These are phyloP conservation scores for Erucastrum elatum DNA, from an alignment of 345 rosid genomes.

Conservation along the genomic window DNA sequence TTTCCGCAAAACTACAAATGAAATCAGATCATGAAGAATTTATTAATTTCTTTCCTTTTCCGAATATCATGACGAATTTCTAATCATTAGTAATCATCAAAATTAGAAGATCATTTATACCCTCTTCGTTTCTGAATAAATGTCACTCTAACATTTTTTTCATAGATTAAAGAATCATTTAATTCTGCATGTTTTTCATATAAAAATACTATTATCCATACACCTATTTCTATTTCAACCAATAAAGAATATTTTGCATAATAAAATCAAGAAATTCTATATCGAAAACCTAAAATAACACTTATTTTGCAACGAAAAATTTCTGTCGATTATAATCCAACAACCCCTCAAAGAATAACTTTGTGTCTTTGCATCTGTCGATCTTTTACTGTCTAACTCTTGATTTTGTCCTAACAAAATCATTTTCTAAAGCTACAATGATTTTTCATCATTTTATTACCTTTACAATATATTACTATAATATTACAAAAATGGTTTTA, in stretches of 20 bases:
- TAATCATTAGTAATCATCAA: conserved; percentile 18
- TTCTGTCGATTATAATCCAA: background rate
- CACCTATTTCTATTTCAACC: too few species aligned
- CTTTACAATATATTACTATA: background rate
- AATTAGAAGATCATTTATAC: conserved; percentile 2
- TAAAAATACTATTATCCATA: too few species aligned
- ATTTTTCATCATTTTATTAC: background rate
- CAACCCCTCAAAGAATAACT: conserved; percentile 20
- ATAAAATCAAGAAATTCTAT: too few species aligned
- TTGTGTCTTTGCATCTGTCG: conserved; percentile 26
- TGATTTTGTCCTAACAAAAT: conserved; percentile 10
- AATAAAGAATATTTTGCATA: too few species aligned
- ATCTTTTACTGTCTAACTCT: conserved; percentile 13
- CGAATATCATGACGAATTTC: conserved; percentile 20
- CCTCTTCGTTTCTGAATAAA: too few species aligned
- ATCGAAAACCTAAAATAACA: too few species aligned
- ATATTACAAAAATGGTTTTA: background rate
- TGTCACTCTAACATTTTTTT: too few species aligned
- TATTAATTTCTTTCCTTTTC: conserved; percentile 1
- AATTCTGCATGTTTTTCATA: too few species aligned
- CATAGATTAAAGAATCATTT: too few species aligned
- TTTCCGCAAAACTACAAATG: conserved; percentile 11
- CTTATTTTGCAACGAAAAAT: too few species aligned
- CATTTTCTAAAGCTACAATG: conserved; percentile 21
- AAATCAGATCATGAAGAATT: conserved; percentile 14